Percentiles rank a stretch among this genome's conserved stretches.
These are phyloP conservation scores for Periconia digitata DNA, from an alignment of 2,329 filamentous ascomycete genomes.

Conservation along the genomic window DNA sequence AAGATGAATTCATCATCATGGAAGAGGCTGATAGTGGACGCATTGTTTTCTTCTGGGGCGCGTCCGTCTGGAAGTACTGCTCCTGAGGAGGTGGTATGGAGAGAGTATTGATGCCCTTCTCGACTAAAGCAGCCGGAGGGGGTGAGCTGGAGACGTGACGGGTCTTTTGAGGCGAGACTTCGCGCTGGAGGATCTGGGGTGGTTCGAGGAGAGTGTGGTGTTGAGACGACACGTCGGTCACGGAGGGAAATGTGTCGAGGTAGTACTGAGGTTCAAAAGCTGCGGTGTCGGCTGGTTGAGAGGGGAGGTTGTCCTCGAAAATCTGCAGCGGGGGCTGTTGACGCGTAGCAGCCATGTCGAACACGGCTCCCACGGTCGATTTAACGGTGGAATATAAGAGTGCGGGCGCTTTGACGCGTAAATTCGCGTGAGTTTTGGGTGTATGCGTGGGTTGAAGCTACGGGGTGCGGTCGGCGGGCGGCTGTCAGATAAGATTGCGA, in stretches of 20 bases:
- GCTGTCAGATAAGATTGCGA: constrained; percentile 36
- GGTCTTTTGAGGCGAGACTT: constrained; percentile 71
- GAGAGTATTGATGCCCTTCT: constrained; percentile 67
- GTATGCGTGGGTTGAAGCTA: constrained; percentile 22
- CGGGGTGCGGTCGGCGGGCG: constrained; percentile 26
- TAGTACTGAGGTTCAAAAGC: constrained; percentile 57
- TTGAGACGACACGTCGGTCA: constrained; percentile 53
- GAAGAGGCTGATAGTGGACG: constrained; percentile 49
- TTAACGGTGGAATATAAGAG: constrained; percentile 32
- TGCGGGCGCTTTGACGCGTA: constrained; percentile 41
- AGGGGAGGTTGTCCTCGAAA: constrained; percentile 56
- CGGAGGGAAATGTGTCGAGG: constrained; percentile 47
- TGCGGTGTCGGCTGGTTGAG: constrained; percentile 46
- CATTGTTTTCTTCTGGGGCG: constrained; percentile 64
- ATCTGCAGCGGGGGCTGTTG: constrained; percentile 58
- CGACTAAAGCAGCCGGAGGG: constrained; percentile 58
- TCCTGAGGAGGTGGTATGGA: constrained; percentile 66
- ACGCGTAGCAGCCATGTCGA: constrained; percentile 58
- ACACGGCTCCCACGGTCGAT: constrained; percentile 25
- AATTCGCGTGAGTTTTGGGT: constrained; percentile 40
- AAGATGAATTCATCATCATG: constrained; percentile 50
- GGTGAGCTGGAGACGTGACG: constrained; percentile 60
- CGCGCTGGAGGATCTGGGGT: constrained; percentile 52
- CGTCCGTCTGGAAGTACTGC: constrained; percentile 62
- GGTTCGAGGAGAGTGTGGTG: constrained; percentile 70